Evolutionary conservation across 2,329 filamentous ascomycete species (phyloP), one percentile per base, ranked within the genome.

Genomic region (Monosporascus cannonballus): DNA sequence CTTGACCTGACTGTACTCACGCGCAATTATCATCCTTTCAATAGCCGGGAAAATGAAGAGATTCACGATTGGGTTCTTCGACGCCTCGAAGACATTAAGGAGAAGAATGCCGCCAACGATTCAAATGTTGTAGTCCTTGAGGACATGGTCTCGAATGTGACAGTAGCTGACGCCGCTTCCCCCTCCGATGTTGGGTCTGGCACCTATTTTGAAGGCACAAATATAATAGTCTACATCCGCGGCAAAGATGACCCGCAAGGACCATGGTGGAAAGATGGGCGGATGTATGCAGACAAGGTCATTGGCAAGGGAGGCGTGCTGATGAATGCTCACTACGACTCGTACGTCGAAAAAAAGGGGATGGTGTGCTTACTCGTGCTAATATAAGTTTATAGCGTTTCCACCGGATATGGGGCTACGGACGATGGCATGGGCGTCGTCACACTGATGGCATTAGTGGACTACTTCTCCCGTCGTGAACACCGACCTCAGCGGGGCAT

Each of bases 321-420:
- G 45, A 88, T 97, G 60, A 97, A 96, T 68, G 92, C 93, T 18
- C 94, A 97, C 67, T 96, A 94, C 66, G 94, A 96, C 71, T 82
- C 80, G 77, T 80, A 63, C 59, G 77, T 68, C 22, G n/a, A 11
- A 24, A 20, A 42, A 42, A 18, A 5, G 11, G 9, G 18, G 5
- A 9, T 9, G 4, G 4, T 24, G 24, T 20, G 27, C 6, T 20
- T 39, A 34, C 42, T 17, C 27, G 50, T 15, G 30, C 64, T 67
- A 47, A 67, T 49, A 15, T 20, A 11, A 20, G 6, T 48, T 5
- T 4, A 59, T 52, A 92, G 88, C 53, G 94, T 97, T 6, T 89
- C 91, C 15, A 96, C 91, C 3, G 92, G 90, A 1, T 96, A 85
- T 61, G 94, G 94, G 47, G 92, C 94, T 17, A 97, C 94, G 2